A percentile compares a stretch with the other conserved stretches of the same genome.
Evolutionary conservation across 129 eudicot species (phyloP).

Genomic region (Tagetes erecta): DNA sequence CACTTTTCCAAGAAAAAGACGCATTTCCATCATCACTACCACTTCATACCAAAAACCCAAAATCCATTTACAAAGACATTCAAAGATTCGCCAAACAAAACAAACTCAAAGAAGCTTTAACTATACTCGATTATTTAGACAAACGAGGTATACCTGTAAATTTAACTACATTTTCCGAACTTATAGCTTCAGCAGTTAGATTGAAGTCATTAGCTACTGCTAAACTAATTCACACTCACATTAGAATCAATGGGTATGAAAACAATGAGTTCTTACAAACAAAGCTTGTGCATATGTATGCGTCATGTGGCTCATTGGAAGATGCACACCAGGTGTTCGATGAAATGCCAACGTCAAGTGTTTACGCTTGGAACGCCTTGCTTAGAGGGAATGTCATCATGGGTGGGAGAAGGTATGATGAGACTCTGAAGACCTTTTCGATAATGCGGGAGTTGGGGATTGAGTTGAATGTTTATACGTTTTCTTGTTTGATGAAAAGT

Average conservation of each 20-base stretch:
- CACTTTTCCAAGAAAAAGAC: constrained; percentile 35
- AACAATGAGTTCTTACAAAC: constrained; percentile 65
- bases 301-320: constrained; percentile 58
- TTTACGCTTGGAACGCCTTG: constrained; percentile 88
- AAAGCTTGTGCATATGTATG: constrained; percentile 69
- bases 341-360: constrained; percentile 48
- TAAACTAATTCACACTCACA: constrained; percentile 51
- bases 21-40: constrained; percentile 60
- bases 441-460: constrained; percentile 71
- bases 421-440: constrained; percentile 40
- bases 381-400: constrained; percentile 74
- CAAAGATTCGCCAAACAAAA: constrained; percentile 57
- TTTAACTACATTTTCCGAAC: constrained; percentile 62
- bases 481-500: constrained; percentile 87
- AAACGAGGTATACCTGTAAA: constrained; percentile 71
- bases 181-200: constrained; percentile 60
- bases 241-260: constrained; percentile 66
- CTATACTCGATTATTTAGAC: constrained; percentile 71
- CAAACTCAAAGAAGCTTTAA: constrained; percentile 71
- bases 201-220: constrained; percentile 47
- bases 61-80: constrained; percentile 59
- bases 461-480: constrained; percentile 76
- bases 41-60: constrained; percentile 66
- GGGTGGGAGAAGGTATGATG: constrained; percentile 58
- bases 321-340: constrained; percentile 71